Conservation (phyloP, 352 stramenopile genomes). For the Globisporangium cederbergense region DNA sequence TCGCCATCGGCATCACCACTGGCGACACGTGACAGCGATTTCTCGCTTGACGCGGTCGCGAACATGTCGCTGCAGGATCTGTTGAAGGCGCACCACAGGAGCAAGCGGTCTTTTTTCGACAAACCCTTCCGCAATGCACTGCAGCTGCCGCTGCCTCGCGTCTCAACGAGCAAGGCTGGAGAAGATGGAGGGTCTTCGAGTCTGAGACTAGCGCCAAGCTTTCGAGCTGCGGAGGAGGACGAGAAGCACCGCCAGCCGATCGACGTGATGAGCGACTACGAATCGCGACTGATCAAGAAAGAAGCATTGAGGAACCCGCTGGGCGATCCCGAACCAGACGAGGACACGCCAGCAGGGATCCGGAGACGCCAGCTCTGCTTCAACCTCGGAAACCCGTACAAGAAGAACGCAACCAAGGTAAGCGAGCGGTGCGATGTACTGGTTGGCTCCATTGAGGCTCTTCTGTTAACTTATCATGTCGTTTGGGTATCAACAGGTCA, state of each 20-base stretch:
- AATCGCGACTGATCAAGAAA: conserved; percentile 84
- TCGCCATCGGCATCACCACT: conserved; percentile 38
- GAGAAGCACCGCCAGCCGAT: conserved; percentile 84
- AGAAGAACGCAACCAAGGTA: conserved; percentile 84
- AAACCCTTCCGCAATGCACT: conserved; percentile 35
- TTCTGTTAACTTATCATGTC: background rate
- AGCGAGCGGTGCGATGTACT: background rate
- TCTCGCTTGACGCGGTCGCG: conserved; percentile 49
- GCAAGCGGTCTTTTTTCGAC: conserved; percentile 51
- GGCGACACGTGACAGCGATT: conserved; percentile 24
- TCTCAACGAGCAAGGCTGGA: conserved; percentile 21
- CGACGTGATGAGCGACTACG: conserved; percentile 88
- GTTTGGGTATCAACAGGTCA: conserved; percentile 38
- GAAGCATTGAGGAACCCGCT: conserved; percentile 83
- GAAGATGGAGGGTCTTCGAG: conserved; percentile 17
- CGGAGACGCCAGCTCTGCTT: conserved; percentile 79
- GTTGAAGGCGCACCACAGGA: conserved; percentile 43
- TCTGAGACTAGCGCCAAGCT: conserved; percentile 57
- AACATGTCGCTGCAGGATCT: conserved; percentile 69
- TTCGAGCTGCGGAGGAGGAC: conserved; percentile 63
- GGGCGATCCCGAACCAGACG: conserved; percentile 77
- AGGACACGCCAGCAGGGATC: conserved; percentile 72
- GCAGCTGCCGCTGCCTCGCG: conserved; percentile 33
- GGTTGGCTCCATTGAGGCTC: background rate
- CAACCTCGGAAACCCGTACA: conserved; percentile 87